Evolutionary conservation across 441 rosid species (phyloP), one percentile per base, ranked within the genome.

Genomic region (Lepidium campestre): DNA sequence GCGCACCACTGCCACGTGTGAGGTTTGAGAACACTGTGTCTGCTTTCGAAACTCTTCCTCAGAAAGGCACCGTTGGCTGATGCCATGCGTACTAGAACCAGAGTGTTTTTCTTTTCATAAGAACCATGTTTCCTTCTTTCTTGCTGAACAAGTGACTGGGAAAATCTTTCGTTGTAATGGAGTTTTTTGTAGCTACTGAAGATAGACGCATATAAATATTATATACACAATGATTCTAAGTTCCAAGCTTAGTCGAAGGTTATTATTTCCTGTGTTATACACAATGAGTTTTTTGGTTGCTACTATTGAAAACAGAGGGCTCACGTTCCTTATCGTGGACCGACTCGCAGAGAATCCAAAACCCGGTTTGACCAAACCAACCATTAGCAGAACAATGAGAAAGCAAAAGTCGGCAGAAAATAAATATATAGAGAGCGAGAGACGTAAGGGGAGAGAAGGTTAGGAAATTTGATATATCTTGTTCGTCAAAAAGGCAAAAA

Each of bases 1-100:
- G 98, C 6, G 93, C 99, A 27, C 98, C 97, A 8, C 76, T 92
- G 56, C 95, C 89, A 70, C 88, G 97, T 63, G 85, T 92, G 25
- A 92, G 90, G 77, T 95, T 95, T 18, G 97, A 95, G 80, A 95
- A 95, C 77, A 92, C 97, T 0, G 93, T 95, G 41, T 92, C 98
- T 19, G 99, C 99, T 39, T 95, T 95, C 36, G 99, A 95, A 79
- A 82, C 95, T n/a, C 77, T 92, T 67, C 98, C 99, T 25, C 99
- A 95, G 80, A 95, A 83, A 84, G 92, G 91, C 20, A 78, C 81
- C 52, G 78, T 74, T 68, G 70, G 66, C n/a, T 74, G 70, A 73
- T 45, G 50, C 37, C 23, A 49, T 44, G 31, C 10, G 55, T 31
- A 60, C 15, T 41, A 31, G 1, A 57, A 8, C 20, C 41, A 44